These are phyloP conservation scores for Talaromyces rugulosus DNA, from an alignment of 2,329 filamentous ascomycete species.

Conservation along the genomic window DNA sequence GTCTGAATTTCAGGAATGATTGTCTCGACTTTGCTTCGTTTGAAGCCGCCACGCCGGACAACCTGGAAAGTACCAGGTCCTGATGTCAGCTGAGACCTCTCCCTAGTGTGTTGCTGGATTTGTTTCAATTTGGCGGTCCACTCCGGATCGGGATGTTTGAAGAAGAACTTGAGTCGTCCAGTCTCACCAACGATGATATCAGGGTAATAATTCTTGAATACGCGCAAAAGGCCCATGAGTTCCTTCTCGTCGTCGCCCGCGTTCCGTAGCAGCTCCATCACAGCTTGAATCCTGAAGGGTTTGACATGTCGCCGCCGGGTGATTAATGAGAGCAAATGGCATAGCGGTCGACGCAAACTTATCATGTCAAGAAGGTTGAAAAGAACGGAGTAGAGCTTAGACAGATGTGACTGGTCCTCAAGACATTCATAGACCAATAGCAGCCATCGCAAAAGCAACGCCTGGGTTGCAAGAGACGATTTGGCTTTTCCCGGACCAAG, in stretches of 20 bases:
- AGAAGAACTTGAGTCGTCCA: conserved; percentile 39
- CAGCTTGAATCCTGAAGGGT: conserved; percentile 73
- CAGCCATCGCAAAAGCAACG: conserved; percentile 71
- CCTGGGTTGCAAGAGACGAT: conserved; percentile 67
- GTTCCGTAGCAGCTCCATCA: conserved; percentile 51
- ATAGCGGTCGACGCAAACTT: conserved; percentile 64
- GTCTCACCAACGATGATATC: conserved; percentile 76
- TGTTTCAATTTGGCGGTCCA: conserved; percentile 67
- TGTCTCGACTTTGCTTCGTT: conserved; percentile 47
- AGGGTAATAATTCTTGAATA: conserved; percentile 90
- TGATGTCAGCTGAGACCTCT: conserved; percentile 37
- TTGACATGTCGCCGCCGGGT: conserved; percentile 79
- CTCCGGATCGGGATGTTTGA: conserved; percentile 66
- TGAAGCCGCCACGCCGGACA: conserved; percentile 49
- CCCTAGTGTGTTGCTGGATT: conserved; percentile 58
- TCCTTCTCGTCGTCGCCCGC: conserved; percentile 65
- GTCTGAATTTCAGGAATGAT: conserved; percentile 69
- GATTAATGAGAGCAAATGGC: conserved; percentile 73
- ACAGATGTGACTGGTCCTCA: conserved; percentile 59
- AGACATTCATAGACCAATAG: conserved; percentile 70
- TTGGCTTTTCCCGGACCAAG: conserved; percentile 76
- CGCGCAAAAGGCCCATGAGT: conserved; percentile 67
- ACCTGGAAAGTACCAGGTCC: conserved; percentile 61
- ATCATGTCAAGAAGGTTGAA: conserved; percentile 82
- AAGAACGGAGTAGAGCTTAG: conserved; percentile 67